phyloP scores from a whole-genome alignment of 2,329 filamentous ascomycete genomes.

The Trichoderma simmonsii region DNA sequence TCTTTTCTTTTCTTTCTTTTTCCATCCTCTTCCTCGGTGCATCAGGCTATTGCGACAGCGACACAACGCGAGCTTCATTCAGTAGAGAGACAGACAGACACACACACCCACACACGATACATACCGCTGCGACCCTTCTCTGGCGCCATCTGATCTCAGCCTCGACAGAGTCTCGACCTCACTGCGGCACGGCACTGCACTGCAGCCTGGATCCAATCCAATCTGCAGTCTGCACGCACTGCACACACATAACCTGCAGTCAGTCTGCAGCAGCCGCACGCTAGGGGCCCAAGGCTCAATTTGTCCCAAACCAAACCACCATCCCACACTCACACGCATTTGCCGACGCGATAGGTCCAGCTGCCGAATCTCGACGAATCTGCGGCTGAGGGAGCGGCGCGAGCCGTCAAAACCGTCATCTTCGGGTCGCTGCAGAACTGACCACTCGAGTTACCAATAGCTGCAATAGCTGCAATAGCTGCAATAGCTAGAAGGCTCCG shows the following conservation, averaged over 20 bases:
- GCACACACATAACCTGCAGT: background rate
- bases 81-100: no score
- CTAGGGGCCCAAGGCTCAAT: conserved; percentile 1
- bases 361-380: conserved; percentile 1
- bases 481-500: no score
- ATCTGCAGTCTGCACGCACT: background rate
- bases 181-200: background rate
- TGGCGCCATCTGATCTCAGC: background rate
- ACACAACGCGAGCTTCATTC: background rate
- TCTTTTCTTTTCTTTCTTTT: background rate
- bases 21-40: background rate
- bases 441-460: background rate
- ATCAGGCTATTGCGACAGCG: background rate
- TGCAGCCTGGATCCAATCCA: background rate
- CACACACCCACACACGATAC: background rate
- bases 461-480: background rate
- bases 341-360: background rate
- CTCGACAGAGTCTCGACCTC: background rate
- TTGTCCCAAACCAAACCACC: background rate
- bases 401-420: conserved; percentile 5
- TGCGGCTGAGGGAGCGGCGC: conserved; percentile 8
- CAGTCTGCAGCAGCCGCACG: background rate
- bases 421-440: background rate
- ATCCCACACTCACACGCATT: background rate
- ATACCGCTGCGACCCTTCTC: background rate